Evolutionary conservation across 208 protist species (phyloP), one percentile per base, ranked within the genome.

Genomic region (Trypanosomatidae sp.): DNA sequence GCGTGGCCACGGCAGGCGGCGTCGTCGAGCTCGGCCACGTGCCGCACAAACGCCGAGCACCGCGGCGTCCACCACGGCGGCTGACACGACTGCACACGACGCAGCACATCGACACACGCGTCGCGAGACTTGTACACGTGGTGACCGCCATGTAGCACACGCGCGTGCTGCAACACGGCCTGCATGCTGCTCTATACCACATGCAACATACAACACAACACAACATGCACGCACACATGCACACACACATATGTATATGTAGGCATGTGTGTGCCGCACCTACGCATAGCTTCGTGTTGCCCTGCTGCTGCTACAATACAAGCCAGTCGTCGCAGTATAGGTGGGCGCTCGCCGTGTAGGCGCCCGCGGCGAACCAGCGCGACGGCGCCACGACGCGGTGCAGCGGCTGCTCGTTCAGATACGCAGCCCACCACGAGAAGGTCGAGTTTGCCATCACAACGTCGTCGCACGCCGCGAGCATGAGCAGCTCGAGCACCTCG

Each of bases 391-490:
- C 51, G 7, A 88, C 70, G 18, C 83, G 68, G 13, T 43, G 67
- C 20, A 84, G 56, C 25, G 83, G 71, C 7, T 30, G 20, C 13
- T 24, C 37, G 39, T 88, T 88, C 3, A 88, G 51, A 56, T 88
- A 92, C 19, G 79, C 79, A 0, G 63, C 78, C 79, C 83, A 92
- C 79, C 83, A 92, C 22, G 75, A 87, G 50, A 80, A 92, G 24
- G 69, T 72, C 0, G 78, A 88, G 65, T 92, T 92, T 2, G 83
- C 79, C 70, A 92, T 92, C 15, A 92, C 62, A 3, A 92, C 64
- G 48, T 92, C 83, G 48, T 85, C 49, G 59, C 83, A 92, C 33
- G 63, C 57, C 21, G 69, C 48, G 56, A 92, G 61, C 75, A 88
- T 86, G 18, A 88, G 38, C 39, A 92, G 43, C 46, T 92, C 83